A percentile compares a stretch with the other conserved stretches of the same genome.
These are phyloP conservation scores for Neostapfia colusana DNA, from an alignment of 176 grass and related monocot genomes.

Conservation along the genomic window DNA sequence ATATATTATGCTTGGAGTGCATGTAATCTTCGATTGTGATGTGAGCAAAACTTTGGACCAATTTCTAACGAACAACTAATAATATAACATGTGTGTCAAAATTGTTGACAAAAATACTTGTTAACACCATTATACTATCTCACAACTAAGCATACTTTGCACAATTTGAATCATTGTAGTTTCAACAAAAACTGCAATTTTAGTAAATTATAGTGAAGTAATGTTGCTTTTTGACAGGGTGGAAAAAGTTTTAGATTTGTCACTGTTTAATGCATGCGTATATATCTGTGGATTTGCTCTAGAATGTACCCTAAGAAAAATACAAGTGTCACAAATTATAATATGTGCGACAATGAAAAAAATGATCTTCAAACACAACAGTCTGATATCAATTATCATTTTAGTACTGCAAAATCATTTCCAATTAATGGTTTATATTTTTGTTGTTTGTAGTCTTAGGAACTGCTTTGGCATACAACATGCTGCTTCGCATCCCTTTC, in stretches of 20 bases:
- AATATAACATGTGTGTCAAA: too few relatives aligned
- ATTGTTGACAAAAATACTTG: too few relatives aligned
- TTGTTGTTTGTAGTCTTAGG: slow-evolving; percentile 64
- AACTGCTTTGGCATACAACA: slow-evolving; percentile 76
- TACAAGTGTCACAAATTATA: background rate
- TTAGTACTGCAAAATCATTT: background rate
- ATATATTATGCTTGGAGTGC: too few relatives aligned
- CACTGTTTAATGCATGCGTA: background rate
- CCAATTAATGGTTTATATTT: background rate
- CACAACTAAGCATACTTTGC: background rate
- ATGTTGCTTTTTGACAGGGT: background rate
- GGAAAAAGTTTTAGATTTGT: background rate
- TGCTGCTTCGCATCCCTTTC: slow-evolving; percentile 61
- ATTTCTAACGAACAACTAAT: too few relatives aligned
- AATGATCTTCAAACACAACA: background rate
- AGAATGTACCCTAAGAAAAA: background rate
- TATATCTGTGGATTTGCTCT: background rate
- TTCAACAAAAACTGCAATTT: background rate
- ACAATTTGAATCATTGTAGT: background rate
- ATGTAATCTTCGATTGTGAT: too few relatives aligned
- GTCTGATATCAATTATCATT: background rate
- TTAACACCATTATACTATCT: too few relatives aligned
- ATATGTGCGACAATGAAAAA: background rate
- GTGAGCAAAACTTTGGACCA: too few relatives aligned
- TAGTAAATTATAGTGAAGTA: background rate